Evolutionary conservation across 192 early-diverging fungal genomes (phyloP), one percentile per base, ranked within the genome.

Genomic region (Podila clonocystis): DNA sequence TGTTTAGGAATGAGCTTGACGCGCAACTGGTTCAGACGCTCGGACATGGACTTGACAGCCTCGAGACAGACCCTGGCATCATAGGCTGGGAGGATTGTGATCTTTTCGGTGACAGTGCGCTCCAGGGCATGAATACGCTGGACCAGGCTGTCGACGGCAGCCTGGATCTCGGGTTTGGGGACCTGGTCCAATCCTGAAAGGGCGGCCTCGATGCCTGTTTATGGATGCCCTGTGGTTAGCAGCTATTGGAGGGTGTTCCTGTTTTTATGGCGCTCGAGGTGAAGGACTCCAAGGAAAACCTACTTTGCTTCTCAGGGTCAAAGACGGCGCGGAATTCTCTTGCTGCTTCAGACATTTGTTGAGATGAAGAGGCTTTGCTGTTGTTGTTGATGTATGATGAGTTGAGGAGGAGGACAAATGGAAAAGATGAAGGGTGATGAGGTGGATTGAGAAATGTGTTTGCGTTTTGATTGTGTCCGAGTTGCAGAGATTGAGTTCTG

Each of bases 51-150:
- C 59, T 84, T 78, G 57, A 91, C 82, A 67, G 90, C 75, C 88
- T 82, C 67, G 20, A 75, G 49, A 61, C 84, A 93, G 59, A 89
- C 86, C 29, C 91, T 76, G 73, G 91, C 89, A 79, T 95, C 92
- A 71, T 93, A 93, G 22, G 85, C 55, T 1, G 93, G 91, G 49
- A 95, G 82, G 76, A 85, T 92, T 3, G 76, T 73, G 20, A 86
- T 86, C 33, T 92, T 91, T 52, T 89, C 91, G 7, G 91, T 91
- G 20, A 92, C 66, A 4, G 82, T 72, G 50, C 90, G 91, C 59
- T 89, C 87, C 5, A 93, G 83, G 19, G 72, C 73, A 57, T 85
- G 86, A 30, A 92, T 87, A n/a, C 83, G 73, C 33, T 84, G 70
- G 12, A 90, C 65, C 0, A 87, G 49, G 12, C 41, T 66, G 30